Conservation (phyloP, 768 basidiomycete species). For the Boletus vinaceobasis region DNA sequence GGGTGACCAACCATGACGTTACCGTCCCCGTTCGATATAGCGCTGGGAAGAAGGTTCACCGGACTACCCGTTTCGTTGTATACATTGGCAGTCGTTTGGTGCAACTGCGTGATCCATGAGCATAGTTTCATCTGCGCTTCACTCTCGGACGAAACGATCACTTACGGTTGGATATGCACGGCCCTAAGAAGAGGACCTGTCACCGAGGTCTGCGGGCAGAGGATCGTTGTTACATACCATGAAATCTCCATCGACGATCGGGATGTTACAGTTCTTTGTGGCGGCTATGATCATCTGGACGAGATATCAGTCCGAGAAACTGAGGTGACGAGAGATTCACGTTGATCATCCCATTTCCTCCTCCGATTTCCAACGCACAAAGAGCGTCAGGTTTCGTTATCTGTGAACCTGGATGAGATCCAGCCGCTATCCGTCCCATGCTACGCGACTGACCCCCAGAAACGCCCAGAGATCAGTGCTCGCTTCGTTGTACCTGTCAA, state of each 20-base stretch:
- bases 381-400: slow-evolving; percentile 36
- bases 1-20: slow-evolving; percentile 30
- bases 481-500: slow-evolving; percentile 33
- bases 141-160: slow-evolving; percentile 11
- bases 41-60: slow-evolving; percentile 30
- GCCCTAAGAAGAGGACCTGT: slow-evolving; percentile 25
- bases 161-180: slow-evolving; percentile 34
- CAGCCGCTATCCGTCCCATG: neutral
- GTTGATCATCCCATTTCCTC: slow-evolving; percentile 44
- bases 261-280: slow-evolving; percentile 35
- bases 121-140: slow-evolving; percentile 1
- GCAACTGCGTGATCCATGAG: slow-evolving; percentile 16
- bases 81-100: slow-evolving; percentile 32
- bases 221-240: slow-evolving; percentile 30
- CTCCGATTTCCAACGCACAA: slow-evolving; percentile 40
- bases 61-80: slow-evolving; percentile 26
- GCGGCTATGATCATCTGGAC: slow-evolving; percentile 36
- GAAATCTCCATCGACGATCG: slow-evolving; percentile 43
- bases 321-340: slow-evolving; percentile 19
- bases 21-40: slow-evolving; percentile 38
- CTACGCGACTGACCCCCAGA: slow-evolving; percentile 20
- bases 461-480: slow-evolving; percentile 27
- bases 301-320: slow-evolving; percentile 10
- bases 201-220: neutral
- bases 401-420: slow-evolving; percentile 11